These are phyloP conservation scores for Mycena olivaceomarginata DNA, from an alignment of 768 basidiomycete genomes.

Conservation along the genomic window DNA sequence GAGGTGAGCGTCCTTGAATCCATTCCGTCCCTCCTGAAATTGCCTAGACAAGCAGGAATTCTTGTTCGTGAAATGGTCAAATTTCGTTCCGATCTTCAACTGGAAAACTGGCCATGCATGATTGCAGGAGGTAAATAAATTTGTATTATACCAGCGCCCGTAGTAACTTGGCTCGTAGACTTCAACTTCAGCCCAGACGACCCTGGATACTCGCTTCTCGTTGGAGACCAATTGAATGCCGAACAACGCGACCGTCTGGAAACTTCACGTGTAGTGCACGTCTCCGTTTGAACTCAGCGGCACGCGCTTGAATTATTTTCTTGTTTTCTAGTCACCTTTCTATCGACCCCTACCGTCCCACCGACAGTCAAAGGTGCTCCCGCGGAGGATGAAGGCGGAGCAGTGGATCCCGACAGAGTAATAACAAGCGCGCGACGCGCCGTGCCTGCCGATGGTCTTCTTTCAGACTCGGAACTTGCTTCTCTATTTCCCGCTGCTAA, in stretches of 20 bases:
- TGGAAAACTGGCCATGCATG: conserved; percentile 83
- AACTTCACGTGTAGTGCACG: conserved; percentile 83
- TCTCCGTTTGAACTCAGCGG: background rate
- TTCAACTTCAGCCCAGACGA: conserved; percentile 94
- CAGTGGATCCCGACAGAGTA: conserved; percentile 78
- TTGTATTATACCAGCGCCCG: background rate
- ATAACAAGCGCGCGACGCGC: conserved; percentile 86
- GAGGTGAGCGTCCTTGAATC: conserved; percentile 65
- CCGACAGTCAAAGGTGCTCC: conserved; percentile 50
- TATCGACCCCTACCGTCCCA: conserved; percentile 76
- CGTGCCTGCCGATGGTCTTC: conserved; percentile 78
- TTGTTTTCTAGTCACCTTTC: conserved; percentile 63
- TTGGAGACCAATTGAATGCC: conserved; percentile 73
- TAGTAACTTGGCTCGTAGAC: conserved; percentile 66
- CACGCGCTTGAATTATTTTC: background rate
- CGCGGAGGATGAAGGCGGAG: conserved; percentile 70
- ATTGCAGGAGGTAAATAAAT: conserved; percentile 85
- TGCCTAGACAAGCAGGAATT: conserved; percentile 83
- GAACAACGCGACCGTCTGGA: conserved; percentile 72
- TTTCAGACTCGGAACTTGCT: conserved; percentile 75
- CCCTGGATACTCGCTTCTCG: conserved; percentile 86
- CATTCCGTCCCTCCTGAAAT: conserved; percentile 17
- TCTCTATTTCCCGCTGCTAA: conserved; percentile 63
- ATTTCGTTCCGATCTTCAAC: conserved; percentile 69
- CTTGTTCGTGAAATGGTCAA: conserved; percentile 77